Percentiles rank a stretch among this genome's conserved stretches.
Evolutionary conservation across 164 flowering plant species (phyloP).

Genomic region (Warburgia ugandensis): DNA sequence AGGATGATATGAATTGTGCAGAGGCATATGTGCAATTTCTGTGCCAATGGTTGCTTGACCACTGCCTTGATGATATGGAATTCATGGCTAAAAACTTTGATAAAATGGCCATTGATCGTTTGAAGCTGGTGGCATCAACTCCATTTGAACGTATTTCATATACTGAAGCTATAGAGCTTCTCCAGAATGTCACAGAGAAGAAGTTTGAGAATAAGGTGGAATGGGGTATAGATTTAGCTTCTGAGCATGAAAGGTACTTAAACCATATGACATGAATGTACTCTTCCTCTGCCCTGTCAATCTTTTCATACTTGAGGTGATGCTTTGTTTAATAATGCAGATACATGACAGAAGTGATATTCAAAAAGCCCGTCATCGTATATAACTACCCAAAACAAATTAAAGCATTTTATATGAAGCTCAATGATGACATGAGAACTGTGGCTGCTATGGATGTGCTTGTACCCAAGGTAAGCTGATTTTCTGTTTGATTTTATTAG

Average conservation of each 20-base stretch:
- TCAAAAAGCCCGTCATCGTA: slow-evolving; percentile 84
- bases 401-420: slow-evolving; percentile 95
- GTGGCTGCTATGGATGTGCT: slow-evolving; percentile 99
- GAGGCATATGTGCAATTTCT: slow-evolving; percentile 85
- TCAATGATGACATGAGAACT: slow-evolving; percentile 77
- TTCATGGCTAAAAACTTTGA: slow-evolving; percentile 76
- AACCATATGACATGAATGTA: too few relatives aligned
- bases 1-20: slow-evolving; percentile 98
- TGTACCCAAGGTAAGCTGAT: slow-evolving; percentile 68
- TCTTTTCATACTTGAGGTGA: too few relatives aligned
- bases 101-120: slow-evolving; percentile 58
- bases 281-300: too few relatives aligned
- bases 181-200: slow-evolving; percentile 52
- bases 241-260: slow-evolving; percentile 96
- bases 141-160: slow-evolving; percentile 72
- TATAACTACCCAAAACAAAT: slow-evolving; percentile 88
- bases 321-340: slow-evolving; percentile 28
- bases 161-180: slow-evolving; percentile 65
- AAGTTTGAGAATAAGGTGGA: slow-evolving; percentile 65
- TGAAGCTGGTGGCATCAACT: slow-evolving; percentile 66
- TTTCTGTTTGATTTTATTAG: too few relatives aligned
- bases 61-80: slow-evolving; percentile 86
- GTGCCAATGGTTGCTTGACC: slow-evolving; percentile 82
- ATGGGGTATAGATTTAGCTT: slow-evolving; percentile 90
- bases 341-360: slow-evolving; percentile 79